Conservation (phyloP, 352 stramenopile species). For the Globisporangium lucens region DNA sequence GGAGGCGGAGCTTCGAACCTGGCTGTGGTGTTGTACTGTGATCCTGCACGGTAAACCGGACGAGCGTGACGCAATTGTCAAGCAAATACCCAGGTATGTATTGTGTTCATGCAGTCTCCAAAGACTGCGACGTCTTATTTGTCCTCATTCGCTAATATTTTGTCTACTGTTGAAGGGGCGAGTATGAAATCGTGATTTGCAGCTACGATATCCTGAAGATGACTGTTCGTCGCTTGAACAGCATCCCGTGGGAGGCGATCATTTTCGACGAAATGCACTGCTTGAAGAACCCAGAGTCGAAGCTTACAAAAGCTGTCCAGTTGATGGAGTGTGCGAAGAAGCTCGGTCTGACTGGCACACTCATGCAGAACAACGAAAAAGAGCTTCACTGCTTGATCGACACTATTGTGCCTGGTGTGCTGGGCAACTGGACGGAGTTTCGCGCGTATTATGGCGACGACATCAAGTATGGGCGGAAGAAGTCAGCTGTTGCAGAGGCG, state of each 20-base stretch:
- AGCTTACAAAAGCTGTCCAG: constrained; percentile 85
- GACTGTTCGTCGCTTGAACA: constrained; percentile 76
- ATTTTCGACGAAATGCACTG: constrained; percentile 99
- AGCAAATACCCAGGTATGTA: constrained; percentile 85
- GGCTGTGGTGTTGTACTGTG: constrained; percentile 69
- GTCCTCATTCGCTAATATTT: constrained; percentile 56
- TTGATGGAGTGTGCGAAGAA: constrained; percentile 55
- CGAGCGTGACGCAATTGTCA: constrained; percentile 53
- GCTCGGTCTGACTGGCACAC: constrained; percentile 87
- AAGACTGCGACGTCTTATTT: not conserved
- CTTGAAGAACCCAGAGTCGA: constrained; percentile 96
- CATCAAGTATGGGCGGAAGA: constrained; percentile 83
- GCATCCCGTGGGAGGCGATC: constrained; percentile 89
- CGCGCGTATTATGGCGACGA: constrained; percentile 75
- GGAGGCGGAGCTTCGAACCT: constrained; percentile 98
- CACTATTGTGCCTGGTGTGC: constrained; percentile 61
- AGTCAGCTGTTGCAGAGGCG: constrained; percentile 61
- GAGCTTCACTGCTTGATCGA: constrained; percentile 77
- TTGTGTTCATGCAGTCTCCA: constrained; percentile 13
- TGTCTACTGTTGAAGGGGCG: constrained; percentile 34
- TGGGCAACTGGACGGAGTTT: constrained; percentile 68
- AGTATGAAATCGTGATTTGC: constrained; percentile 79
- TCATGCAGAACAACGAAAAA: constrained; percentile 88
- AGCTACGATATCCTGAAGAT: constrained; percentile 91
- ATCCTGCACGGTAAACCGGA: constrained; percentile 59